A percentile compares a stretch with the other conserved stretches of the same genome.
phyloP scores from a whole-genome alignment of 2,329 filamentous ascomycete genomes.

The Xylariomycetidae sp. region DNA sequence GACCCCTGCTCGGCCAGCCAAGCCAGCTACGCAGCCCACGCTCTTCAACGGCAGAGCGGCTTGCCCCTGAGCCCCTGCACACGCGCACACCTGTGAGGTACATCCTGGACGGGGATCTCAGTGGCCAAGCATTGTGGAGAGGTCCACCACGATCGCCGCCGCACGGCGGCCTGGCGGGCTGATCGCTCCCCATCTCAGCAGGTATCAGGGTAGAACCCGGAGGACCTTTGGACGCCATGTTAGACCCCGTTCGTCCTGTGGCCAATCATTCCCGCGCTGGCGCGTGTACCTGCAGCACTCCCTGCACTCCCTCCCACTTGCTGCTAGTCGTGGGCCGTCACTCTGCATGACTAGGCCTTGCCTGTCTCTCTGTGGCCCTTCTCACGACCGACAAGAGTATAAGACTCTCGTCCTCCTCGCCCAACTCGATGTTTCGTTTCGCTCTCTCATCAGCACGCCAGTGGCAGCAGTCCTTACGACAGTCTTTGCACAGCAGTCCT shows the following conservation, averaged over 20 bases:
- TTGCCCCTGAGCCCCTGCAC: conserved; percentile 12
- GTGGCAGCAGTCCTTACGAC: conserved; percentile 23
- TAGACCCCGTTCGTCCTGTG: conserved; percentile 25
- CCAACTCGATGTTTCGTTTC: conserved; percentile 31
- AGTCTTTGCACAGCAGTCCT: conserved; percentile 23
- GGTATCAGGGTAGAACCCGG: no score
- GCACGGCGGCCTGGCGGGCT: no score
- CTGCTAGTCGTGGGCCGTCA: conserved; percentile 20
- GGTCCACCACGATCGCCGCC: no score
- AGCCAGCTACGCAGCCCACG: no score
- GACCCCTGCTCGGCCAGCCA: no score
- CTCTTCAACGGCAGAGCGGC: no score
- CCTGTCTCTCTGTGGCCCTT: conserved; percentile 8
- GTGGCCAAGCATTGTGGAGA: no score
- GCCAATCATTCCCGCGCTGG: conserved; percentile 28
- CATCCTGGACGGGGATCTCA: no score
- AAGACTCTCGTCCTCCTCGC: conserved; percentile 23
- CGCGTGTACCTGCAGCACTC: conserved; percentile 30
- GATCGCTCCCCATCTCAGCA: no score
- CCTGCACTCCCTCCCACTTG: conserved; percentile 15
- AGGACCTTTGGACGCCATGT: conserved; percentile 22
- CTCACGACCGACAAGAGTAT: conserved; percentile 19
- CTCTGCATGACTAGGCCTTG: conserved; percentile 16
- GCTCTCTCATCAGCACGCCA: conserved; percentile 19
- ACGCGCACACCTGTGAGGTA: conserved; percentile 17